A percentile compares a stretch with the other conserved stretches of the same genome.
These are phyloP conservation scores for Rosa chinensis DNA, from an alignment of 306 rosid species.

Conservation along the genomic window DNA sequence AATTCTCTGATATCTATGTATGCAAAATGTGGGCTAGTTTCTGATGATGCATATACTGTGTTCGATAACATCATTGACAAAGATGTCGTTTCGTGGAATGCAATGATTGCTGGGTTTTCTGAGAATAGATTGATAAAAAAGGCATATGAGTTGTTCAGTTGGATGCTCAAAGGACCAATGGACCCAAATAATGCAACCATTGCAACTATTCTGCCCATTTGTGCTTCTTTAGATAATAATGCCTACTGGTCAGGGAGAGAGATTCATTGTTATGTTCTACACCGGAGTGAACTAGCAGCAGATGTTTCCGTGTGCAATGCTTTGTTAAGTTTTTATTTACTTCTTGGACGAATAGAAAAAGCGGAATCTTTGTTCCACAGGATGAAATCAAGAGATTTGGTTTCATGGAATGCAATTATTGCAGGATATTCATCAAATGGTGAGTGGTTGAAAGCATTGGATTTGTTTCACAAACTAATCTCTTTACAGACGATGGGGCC, in stretches of 20 bases:
- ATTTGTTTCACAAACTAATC: conserved; percentile 48
- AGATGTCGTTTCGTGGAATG: conserved; percentile 92
- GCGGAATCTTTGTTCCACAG: conserved; percentile 61
- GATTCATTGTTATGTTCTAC: conserved; percentile 66
- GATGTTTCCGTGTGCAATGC: conserved; percentile 73
- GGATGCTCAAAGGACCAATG: conserved; percentile 57
- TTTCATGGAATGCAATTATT: conserved; percentile 87
- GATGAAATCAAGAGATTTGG: conserved; percentile 75
- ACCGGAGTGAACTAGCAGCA: conserved; percentile 46
- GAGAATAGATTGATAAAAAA: conserved; percentile 53
- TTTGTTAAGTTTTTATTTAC: conserved; percentile 72
- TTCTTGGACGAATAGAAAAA: conserved; percentile 52
- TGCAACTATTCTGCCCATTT: conserved; percentile 68
- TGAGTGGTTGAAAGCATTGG: conserved; percentile 74
- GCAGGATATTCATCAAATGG: conserved; percentile 68
- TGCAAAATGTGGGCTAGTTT: conserved; percentile 66
- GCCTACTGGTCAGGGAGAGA: conserved; percentile 61
- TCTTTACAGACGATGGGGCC: conserved; percentile 36
- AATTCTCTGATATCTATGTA: conserved; percentile 80
- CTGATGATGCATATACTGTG: conserved; percentile 52
- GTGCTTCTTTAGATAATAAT: conserved; percentile 46
- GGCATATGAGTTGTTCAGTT: conserved; percentile 51
- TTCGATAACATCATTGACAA: conserved; percentile 53
- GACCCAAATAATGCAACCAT: conserved; percentile 69
- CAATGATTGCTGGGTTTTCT: conserved; percentile 72